Conservation (phyloP, 768 basidiomycete species). For the Lanmaoa pseudosensibilis region DNA sequence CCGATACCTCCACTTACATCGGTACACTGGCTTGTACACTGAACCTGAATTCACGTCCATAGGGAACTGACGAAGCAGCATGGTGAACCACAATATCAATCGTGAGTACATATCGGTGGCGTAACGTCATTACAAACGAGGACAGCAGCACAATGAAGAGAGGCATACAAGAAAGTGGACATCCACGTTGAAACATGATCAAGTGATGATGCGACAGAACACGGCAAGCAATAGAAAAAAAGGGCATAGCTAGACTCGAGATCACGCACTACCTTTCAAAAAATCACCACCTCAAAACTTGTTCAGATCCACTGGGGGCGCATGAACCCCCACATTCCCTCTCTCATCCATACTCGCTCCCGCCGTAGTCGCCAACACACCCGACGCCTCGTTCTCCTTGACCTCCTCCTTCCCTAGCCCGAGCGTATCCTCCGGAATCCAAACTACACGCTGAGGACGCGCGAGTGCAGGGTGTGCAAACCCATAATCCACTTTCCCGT, state of each 20-base stretch:
- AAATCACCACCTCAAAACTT: slow-evolving; percentile 26
- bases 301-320: slow-evolving; percentile 26
- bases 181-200: neutral
- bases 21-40: too few species aligned
- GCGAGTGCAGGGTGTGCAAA: slow-evolving; percentile 87
- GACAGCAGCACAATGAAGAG: neutral
- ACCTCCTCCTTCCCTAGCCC: slow-evolving; percentile 62
- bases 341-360: slow-evolving; percentile 60
- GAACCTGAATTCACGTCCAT: too few species aligned
- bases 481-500: slow-evolving; percentile 49
- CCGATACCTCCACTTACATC: too few species aligned
- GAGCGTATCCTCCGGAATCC: slow-evolving; percentile 74
- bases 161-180: neutral
- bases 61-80: neutral
- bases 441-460: slow-evolving; percentile 73
- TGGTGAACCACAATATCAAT: neutral
- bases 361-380: slow-evolving; percentile 49
- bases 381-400: slow-evolving; percentile 48
- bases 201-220: neutral
- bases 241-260: neutral
- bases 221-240: neutral
- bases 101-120: neutral
- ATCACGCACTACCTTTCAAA: neutral
- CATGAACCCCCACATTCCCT: slow-evolving; percentile 47
- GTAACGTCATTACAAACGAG: slow-evolving; percentile 5